Percentiles rank a stretch among this genome's conserved stretches.
Evolutionary conservation across 106 monocot genomes (phyloP).

Genomic region (Alisma plantagoaquatica): DNA sequence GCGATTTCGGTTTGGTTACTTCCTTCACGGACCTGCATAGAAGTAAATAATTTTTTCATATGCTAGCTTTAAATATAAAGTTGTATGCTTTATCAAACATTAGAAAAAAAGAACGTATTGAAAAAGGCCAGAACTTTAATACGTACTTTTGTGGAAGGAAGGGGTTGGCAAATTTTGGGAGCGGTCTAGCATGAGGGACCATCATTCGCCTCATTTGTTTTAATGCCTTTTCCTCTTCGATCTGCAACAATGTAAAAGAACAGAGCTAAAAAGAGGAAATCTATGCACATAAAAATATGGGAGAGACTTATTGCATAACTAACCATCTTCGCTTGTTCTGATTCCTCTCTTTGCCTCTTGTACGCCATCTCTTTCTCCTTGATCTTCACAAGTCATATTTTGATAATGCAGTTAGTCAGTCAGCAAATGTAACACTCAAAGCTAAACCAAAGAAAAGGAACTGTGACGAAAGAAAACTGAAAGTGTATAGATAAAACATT

Average conservation of each 20-base stretch:
- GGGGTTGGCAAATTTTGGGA: conserved; percentile 71
- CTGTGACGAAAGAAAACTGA: background rate
- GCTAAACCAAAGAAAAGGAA: background rate
- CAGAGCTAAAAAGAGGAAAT: background rate
- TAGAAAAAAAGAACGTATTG: no score
- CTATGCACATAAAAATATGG: background rate
- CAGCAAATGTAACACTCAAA: no score
- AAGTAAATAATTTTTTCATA: background rate
- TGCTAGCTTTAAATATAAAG: background rate
- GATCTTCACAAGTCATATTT: no score
- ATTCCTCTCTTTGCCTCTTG: conserved; percentile 87
- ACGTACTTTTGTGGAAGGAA: conserved; percentile 77
- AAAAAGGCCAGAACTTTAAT: no score
- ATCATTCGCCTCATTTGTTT: conserved; percentile 85
- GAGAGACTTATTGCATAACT: background rate
- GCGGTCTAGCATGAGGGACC: conserved; percentile 79
- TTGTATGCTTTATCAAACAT: no score
- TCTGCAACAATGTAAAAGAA: conserved; percentile 18
- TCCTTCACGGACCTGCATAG: conserved; percentile 39
- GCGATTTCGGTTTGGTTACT: conserved; percentile 57
- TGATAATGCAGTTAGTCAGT: no score
- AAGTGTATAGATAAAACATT: background rate
- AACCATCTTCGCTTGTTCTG: conserved; percentile 61
- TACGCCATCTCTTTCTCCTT: conserved; percentile 68
- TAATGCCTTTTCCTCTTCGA: conserved; percentile 80